Evolutionary conservation across 1,139 yeast genomes (phyloP), one percentile per base, ranked within the genome.

Genomic region (Geotrichum australiense): DNA sequence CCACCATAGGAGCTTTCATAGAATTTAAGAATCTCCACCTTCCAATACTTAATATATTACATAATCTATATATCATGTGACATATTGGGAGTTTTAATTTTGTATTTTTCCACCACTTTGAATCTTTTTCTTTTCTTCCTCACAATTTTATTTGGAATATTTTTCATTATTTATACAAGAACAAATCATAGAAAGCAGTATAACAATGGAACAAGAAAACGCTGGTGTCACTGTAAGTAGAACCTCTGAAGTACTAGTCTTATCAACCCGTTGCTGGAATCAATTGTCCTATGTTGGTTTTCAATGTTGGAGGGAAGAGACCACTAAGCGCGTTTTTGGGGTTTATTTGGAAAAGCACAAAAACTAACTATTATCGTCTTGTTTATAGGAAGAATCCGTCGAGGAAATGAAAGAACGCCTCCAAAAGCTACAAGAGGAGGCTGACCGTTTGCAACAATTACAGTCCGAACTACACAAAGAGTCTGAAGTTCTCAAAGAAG

Each of bases 341-440:
- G n/a, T n/a, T n/a, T n/a, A n/a, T n/a, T n/a, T n/a, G n/a, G n/a
- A n/a, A n/a, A n/a, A n/a, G n/a, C n/a, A n/a, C n/a, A n/a, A n/a
- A n/a, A n/a, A n/a, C n/a, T n/a, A n/a, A n/a, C n/a, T n/a, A 24
- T 28, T 33, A 33, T 22, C 37, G 6, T 24, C 7, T 3, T 18
- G 10, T 15, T 18, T 15, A 5, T 20, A 39, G 39, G 45, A 38
- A 20, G 48, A 46, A 32, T 47, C 47, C 20, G 57, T 53, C 20
- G 62, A 55, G 24, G 58, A 53, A 22, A 58, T 64, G 55, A 58
- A 57, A 44, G 57, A 61, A 16, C 59, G 66, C 23, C 59, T 68
- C 31, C 56, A 62, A 37, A 63, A 64, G 51, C 70, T 75, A 59
- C 75, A 73, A 47, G 70, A 69, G 40, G 81, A 76, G 52, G 75